Evolutionary conservation across 371 early-diverging fungal species (phyloP).

Genomic region (Zancudomyces culisetae): DNA sequence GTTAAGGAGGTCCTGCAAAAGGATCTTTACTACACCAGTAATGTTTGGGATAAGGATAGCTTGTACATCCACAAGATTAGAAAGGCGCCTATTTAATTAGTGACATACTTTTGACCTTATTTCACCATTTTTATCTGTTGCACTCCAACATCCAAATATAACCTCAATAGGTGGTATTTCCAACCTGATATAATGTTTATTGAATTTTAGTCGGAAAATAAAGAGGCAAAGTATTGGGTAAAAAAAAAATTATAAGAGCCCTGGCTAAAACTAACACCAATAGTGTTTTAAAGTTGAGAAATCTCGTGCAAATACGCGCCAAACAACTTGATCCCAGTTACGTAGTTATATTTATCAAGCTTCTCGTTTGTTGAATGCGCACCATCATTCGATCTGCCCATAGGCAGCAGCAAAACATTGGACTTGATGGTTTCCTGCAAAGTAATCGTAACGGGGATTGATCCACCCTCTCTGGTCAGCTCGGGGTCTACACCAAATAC

Average conservation of each 20-base stretch:
- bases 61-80: not conserved
- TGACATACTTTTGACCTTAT: too few relatives aligned
- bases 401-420: conserved; percentile 78
- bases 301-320: conserved; percentile 80
- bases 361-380: conserved; percentile 97
- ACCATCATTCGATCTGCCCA: conserved; percentile 78
- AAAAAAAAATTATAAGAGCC: not conserved
- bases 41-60: not conserved
- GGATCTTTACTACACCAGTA: not conserved
- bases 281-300: conserved; percentile 19
- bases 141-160: too few relatives aligned
- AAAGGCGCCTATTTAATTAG: too few relatives aligned
- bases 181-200: too few relatives aligned
- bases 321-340: conserved; percentile 82
- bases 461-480: conserved; percentile 90
- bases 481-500: conserved; percentile 83
- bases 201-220: too few relatives aligned
- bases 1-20: not conserved
- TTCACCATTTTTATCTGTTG: too few relatives aligned
- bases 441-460: conserved; percentile 92
- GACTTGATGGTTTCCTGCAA: conserved; percentile 86
- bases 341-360: conserved; percentile 76
- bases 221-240: not conserved
- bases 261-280: not conserved
- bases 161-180: too few relatives aligned